Base-by-base conservation (phyloP, 192 early-diverging fungal genomes). In the Coemansia nantahalensis region DNA sequence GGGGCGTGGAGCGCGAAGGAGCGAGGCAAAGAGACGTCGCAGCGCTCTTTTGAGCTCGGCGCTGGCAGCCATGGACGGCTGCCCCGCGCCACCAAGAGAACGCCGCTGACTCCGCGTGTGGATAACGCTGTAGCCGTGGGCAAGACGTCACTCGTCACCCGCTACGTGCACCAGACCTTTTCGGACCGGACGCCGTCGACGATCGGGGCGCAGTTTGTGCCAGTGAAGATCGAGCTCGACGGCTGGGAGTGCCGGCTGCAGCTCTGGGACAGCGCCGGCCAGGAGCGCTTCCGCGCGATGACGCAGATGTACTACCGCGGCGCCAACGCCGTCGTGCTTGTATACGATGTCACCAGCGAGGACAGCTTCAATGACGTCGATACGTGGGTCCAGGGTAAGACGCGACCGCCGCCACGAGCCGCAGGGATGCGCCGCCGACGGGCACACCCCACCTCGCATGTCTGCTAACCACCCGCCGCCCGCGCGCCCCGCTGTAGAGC, bases 301-400 rank as follows among this genome's bases (percentile, higher is more conserved):
- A 80, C 84, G n/a, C 82, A 82, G 45, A 82, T 85, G 79, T 88
- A 86, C 51, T 88, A 88, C 48, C 82, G 86, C 40, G 86, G 86
- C 1, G 84, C 86, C 35, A 80, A 86, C 34, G 86, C 86, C 12
- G 84, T 83, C 12, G 75, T 88, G 36, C 58, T 88, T 16, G 86
- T 88, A 41, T 88, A 86, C 48, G 86, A 88, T 57, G 81, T 88
- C 32, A 86, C 86, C 22, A 84, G 72, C 65, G 79, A 84, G 48
- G 78, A 84, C 34, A 85, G 83, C 40, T 88, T 88, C 51, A 56
- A 62, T 56, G 83, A 86, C 40, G 73, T 88, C 51, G 79, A 79
- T 34, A 79, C 83, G 23, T 88, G 86, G 86, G 76, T 88, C 4
- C 53, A 68, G 54, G 73, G 69, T 56, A 54, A 34, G 59, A 36